Base-by-base conservation (phyloP, 331 rosid genomes). In the Acacia concinna region DNA sequence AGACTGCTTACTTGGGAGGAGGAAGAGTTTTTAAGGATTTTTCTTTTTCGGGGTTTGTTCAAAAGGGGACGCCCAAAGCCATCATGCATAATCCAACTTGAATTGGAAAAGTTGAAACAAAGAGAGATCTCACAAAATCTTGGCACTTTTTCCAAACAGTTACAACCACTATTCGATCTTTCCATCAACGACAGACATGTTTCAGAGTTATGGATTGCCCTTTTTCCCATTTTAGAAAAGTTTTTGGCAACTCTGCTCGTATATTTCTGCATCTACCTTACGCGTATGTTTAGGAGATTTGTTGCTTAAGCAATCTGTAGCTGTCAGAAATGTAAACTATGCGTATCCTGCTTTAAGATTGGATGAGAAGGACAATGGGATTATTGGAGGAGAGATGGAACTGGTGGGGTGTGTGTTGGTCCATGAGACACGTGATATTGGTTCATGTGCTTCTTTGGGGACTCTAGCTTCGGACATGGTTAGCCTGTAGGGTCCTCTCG, bases 311-410 rank as follows among this genome's bases (percentile, higher is more conserved):
- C 28, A 68, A 68, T 25, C 74, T 47, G 31, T 76, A 86, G 84
- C 27, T 83, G 88, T 89, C 84, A 78, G 89, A 85, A 8, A 79
- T 84, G 84, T 87, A 76, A 77, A 88, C 92, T 76, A 84, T 84
- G 86, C 87, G 84, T 82, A 92, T 92, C 88, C 97, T 91, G 84
- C 82, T 71, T 74, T 86, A 86, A 88, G 97, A 92, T 92, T 86
- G 84, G 86, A 86, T 89, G 92, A 92, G 88, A 78, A 76, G 60
- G 93, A 92, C 89, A 47, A 21, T 75, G 47, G 79, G 68, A 73
- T 81, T 78, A 79, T 74, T 63, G 78, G 74, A 79, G 66, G 40
- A 79, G 86, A 80, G 67, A 85, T 79, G 79, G 86, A 84, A 14
- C 59, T 79, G 47, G 92, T 89, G 90, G 94, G 96, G 80, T 18